phyloP scores from a whole-genome alignment of 2,329 filamentous ascomycete genomes.

The Paraconiothyrium brasiliense region DNA sequence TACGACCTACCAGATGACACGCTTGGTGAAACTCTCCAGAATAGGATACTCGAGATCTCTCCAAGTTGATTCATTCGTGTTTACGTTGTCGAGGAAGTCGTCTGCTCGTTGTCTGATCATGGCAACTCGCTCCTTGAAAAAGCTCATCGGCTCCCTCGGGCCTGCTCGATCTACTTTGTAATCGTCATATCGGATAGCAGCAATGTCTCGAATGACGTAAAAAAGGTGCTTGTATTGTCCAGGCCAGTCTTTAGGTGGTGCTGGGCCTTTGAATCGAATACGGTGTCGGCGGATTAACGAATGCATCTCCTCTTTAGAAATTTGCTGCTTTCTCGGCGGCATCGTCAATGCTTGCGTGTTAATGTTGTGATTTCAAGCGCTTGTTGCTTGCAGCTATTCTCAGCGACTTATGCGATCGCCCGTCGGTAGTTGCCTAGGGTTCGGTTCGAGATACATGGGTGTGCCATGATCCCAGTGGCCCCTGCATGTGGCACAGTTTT shows the following conservation, averaged over 20 bases:
- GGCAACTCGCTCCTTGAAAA: no score
- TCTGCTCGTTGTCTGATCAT: neutral
- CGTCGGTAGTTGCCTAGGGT: no score
- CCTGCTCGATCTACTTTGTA: neutral
- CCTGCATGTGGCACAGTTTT: no score
- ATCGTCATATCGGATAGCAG: neutral
- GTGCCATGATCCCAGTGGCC: no score
- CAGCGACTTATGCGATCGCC: no score
- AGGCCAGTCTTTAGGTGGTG: constrained; percentile 5
- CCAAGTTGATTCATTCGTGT: constrained; percentile 6
- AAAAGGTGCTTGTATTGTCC: neutral
- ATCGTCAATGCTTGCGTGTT: neutral
- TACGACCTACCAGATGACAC: constrained; percentile 6
- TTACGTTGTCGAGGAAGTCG: neutral
- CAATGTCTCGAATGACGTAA: neutral
- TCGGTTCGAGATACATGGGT: no score
- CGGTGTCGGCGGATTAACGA: neutral
- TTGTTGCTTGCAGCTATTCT: no score
- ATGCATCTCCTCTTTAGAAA: neutral
- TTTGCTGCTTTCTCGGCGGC: neutral
- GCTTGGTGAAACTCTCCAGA: neutral
- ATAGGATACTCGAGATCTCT: neutral
- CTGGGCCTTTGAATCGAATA: constrained; percentile 7
- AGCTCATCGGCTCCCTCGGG: neutral
- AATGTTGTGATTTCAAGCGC: no score